Evolutionary conservation across 1,139 yeast genomes (phyloP).

Genomic region (Tardiomyces blankii): DNA sequence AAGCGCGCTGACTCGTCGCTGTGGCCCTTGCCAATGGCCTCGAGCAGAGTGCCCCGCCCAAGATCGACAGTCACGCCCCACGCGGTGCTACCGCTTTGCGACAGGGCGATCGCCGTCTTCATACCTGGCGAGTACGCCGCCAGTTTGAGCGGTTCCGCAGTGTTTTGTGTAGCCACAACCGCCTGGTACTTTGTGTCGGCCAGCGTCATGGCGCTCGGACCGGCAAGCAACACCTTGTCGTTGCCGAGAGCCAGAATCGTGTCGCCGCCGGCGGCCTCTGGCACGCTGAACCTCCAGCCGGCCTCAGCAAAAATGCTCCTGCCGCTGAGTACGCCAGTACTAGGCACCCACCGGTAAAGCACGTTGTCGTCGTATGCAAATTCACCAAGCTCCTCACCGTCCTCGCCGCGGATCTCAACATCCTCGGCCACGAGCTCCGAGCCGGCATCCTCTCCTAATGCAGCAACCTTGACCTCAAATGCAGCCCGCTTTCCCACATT

Average conservation of each 20-base stretch:
- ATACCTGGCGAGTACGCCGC: constrained; percentile 11
- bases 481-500: constrained; percentile 1
- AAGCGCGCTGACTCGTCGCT: background rate
- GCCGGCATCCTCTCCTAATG: background rate
- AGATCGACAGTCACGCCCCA: constrained; percentile 41
- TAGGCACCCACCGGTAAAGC: constrained; percentile 11
- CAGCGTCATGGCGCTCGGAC: constrained; percentile 24
- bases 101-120: constrained; percentile 11
- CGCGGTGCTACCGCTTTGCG: constrained; percentile 5
- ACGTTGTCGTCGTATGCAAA: constrained; percentile 13
- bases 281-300: constrained; percentile 2
- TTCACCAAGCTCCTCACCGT: constrained; percentile 4
- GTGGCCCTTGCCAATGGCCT: constrained; percentile 56
- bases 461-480: constrained; percentile 1
- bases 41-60: constrained; percentile 61
- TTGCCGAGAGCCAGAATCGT: constrained; percentile 20
- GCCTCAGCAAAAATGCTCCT: constrained; percentile 1
- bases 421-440: background rate
- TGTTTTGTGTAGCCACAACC: constrained; percentile 24
- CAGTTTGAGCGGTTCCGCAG: constrained; percentile 13
- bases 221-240: constrained; percentile 30
- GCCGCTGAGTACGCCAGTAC: constrained; percentile 3
- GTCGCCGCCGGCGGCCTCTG: constrained; percentile 1
- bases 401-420: constrained; percentile 4
- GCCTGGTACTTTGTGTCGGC: constrained; percentile 35